Percentiles rank a stretch among this genome's conserved stretches.
Conservation (phyloP, 495 filamentous ascomycete genomes). For the Hypoxylon cercidicola region DNA sequence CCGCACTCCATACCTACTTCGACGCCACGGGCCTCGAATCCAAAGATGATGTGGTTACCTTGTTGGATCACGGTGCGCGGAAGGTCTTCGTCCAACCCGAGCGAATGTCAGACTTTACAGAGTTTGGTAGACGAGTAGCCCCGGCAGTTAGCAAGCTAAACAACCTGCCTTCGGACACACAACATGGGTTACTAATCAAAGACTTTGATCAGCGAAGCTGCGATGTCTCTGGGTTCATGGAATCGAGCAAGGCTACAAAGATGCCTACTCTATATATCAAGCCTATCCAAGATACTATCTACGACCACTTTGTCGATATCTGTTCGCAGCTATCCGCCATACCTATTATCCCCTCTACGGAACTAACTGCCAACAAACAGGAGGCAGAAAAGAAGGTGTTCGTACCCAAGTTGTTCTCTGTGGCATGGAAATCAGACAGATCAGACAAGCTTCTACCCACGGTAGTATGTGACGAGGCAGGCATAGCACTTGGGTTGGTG, state of each 20-base stretch:
- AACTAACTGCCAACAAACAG: conserved; percentile 72
- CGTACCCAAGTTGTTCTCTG: conserved; percentile 74
- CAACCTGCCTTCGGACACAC: conserved; percentile 46
- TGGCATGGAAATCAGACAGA: conserved; percentile 78
- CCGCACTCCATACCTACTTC: conserved; percentile 74
- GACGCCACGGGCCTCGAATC: conserved; percentile 77
- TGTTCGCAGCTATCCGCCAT: conserved; percentile 69
- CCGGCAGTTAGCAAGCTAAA: conserved; percentile 49
- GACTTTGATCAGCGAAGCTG: conserved; percentile 55
- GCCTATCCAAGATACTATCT: conserved; percentile 54
- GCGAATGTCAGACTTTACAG: conserved; percentile 60
- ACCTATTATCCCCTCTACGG: conserved; percentile 77
- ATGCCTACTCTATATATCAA: conserved; percentile 58
- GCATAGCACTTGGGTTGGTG: conserved; percentile 84
- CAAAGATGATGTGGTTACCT: conserved; percentile 74
- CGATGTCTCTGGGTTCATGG: conserved; percentile 54
- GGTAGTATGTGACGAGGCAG: conserved; percentile 88
- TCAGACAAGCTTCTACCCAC: conserved; percentile 88
- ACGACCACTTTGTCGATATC: conserved; percentile 63
- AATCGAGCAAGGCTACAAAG: conserved; percentile 58
- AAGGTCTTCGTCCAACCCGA: conserved; percentile 83
- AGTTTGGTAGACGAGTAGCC: conserved; percentile 57
- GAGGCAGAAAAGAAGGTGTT: conserved; percentile 66
- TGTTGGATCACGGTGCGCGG: conserved; percentile 87
- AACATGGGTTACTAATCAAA: conserved; percentile 56